phyloP scores from a whole-genome alignment of 2,329 filamentous ascomycete species.

The Fusarium goolgardi region DNA sequence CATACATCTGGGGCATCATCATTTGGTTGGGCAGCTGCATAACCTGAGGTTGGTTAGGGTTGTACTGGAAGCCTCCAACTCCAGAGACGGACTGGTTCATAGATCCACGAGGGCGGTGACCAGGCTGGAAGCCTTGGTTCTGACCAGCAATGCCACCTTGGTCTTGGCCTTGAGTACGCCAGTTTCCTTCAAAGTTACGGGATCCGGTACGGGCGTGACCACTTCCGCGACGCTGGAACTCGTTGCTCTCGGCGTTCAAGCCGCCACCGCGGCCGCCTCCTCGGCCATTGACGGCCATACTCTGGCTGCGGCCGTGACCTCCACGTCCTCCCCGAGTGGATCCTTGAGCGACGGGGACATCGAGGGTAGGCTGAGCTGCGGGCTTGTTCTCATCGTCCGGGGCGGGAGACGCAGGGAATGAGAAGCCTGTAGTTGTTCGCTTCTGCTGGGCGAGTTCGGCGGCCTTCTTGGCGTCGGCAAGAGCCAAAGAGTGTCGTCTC shows the following conservation, averaged over 20 bases:
- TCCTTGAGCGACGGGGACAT: slow-evolving; percentile 54
- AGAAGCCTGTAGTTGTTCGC: slow-evolving; percentile 91
- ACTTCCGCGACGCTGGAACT: slow-evolving; percentile 81
- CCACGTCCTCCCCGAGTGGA: slow-evolving; percentile 67
- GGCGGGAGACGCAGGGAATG: slow-evolving; percentile 81
- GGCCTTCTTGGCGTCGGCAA: slow-evolving; percentile 97
- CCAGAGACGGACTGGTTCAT: slow-evolving; percentile 87
- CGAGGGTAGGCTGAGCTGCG: slow-evolving; percentile 48
- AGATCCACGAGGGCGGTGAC: slow-evolving; percentile 87
- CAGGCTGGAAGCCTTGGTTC: slow-evolving; percentile 85
- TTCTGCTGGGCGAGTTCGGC: slow-evolving; percentile 97
- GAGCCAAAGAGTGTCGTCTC: slow-evolving; percentile 90
- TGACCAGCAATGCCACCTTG: slow-evolving; percentile 61
- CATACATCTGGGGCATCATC: slow-evolving; percentile 86
- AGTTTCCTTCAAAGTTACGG: slow-evolving; percentile 97
- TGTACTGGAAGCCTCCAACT: slow-evolving; percentile 89
- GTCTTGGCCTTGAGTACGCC: slow-evolving; percentile 84
- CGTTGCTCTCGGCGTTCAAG: slow-evolving; percentile 64
- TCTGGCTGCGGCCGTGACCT: slow-evolving; percentile 83
- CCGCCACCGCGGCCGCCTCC: slow-evolving; percentile 75
- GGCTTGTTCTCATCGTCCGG: slow-evolving; percentile 62
- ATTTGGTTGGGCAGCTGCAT: slow-evolving; percentile 89
- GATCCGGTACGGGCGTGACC: slow-evolving; percentile 86
- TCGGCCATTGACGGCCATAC: slow-evolving; percentile 82
- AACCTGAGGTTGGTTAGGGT: slow-evolving; percentile 82